Evolutionary conservation across 2,329 filamentous ascomycete genomes (phyloP).

Genomic region (Penicillium sp.): DNA sequence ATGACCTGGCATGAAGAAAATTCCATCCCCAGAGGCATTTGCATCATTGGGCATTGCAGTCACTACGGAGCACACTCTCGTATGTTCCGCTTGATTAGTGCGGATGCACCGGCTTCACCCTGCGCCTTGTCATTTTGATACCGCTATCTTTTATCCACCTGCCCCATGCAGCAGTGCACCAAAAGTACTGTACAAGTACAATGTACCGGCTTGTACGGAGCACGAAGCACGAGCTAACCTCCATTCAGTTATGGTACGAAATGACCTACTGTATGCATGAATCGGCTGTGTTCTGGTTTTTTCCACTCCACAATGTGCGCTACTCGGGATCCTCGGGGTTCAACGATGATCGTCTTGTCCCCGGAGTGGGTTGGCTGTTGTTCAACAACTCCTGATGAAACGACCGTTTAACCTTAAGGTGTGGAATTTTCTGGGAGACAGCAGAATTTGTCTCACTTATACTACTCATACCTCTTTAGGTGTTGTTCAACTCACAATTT

Average conservation of each 20-base stretch:
- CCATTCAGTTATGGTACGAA: not conserved
- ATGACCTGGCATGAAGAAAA: no score
- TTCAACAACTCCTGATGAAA: not conserved
- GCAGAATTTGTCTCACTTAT: no score
- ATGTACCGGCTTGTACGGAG: not conserved
- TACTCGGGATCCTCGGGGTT: not conserved
- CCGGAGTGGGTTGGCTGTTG: not conserved
- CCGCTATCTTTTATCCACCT: conserved; percentile 4
- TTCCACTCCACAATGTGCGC: not conserved
- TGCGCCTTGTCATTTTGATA: not conserved
- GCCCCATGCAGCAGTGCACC: conserved; percentile 1
- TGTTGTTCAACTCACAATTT: no score
- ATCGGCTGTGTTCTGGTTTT: not conserved
- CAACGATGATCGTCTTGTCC: not conserved
- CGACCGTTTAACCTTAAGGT: not conserved
- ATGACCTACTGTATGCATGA: not conserved
- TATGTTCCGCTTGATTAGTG: not conserved
- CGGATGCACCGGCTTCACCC: not conserved
- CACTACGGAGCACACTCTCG: not conserved
- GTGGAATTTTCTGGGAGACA: not conserved
- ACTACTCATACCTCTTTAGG: no score
- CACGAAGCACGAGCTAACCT: not conserved
- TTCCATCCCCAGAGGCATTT: not conserved
- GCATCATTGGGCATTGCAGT: not conserved
- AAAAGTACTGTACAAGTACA: not conserved